phyloP scores from a whole-genome alignment of 177 flowering plant genomes.

The Vitis hybrid region DNA sequence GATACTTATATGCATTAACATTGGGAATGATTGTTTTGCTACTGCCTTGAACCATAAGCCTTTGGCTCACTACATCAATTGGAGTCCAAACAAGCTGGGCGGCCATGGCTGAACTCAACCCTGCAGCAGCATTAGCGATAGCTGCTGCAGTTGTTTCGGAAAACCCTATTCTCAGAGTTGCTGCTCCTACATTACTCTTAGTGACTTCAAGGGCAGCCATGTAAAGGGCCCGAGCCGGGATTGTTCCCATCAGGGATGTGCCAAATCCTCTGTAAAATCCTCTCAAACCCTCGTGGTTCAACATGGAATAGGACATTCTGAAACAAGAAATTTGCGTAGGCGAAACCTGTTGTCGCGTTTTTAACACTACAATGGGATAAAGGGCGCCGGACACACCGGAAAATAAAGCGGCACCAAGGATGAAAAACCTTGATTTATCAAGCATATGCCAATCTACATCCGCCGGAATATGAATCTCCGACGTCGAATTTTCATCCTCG shows the following conservation, averaged over 20 bases:
- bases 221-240: slow-evolving; percentile 82
- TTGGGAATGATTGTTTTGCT: slow-evolving; percentile 11
- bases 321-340: slow-evolving; percentile 38
- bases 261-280: slow-evolving; percentile 78
- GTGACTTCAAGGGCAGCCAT: slow-evolving; percentile 80
- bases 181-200: slow-evolving; percentile 62
- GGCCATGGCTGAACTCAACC: slow-evolving; percentile 72
- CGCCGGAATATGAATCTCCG: slow-evolving; percentile 54
- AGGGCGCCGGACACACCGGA: slow-evolving; percentile 68
- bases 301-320: slow-evolving; percentile 38
- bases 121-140: slow-evolving; percentile 71
- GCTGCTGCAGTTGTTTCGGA: slow-evolving; percentile 57
- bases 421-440: slow-evolving; percentile 61
- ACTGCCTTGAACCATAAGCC: slow-evolving; percentile 74
- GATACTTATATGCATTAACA: slow-evolving; percentile 30
- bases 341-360: slow-evolving; percentile 70
- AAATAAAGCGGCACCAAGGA: slow-evolving; percentile 60
- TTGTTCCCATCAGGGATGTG: slow-evolving; percentile 75
- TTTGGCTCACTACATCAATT: slow-evolving; percentile 75
- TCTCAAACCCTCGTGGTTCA: slow-evolving; percentile 52
- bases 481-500: slow-evolving; percentile 35
- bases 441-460: slow-evolving; percentile 72
- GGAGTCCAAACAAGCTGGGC: slow-evolving; percentile 91
- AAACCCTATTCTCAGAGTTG: slow-evolving; percentile 45
- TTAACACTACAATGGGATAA: slow-evolving; percentile 71